Conservation (phyloP, 2,329 filamentous ascomycete species). For the Penicillium verrucosum region DNA sequence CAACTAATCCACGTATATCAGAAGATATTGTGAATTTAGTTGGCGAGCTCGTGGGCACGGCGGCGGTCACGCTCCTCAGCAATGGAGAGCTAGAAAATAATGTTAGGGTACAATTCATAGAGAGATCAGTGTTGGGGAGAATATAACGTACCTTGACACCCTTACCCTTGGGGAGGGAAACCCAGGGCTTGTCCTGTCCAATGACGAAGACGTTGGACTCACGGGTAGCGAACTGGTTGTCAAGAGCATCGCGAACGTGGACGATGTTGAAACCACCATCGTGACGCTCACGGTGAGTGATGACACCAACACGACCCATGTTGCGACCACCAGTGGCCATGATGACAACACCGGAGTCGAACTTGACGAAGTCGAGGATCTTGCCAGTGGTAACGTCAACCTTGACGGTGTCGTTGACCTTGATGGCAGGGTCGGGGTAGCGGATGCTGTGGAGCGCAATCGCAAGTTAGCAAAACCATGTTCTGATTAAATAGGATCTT, state of each 20-base stretch:
- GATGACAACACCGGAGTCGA: slow-evolving; percentile 96
- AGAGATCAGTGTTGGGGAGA: not conserved
- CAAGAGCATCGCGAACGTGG: slow-evolving; percentile 84
- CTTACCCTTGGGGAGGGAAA: slow-evolving; percentile 99
- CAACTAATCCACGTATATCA: slow-evolving; percentile 22
- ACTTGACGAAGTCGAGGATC: slow-evolving; percentile 96
- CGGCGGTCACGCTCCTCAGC: slow-evolving; percentile 99
- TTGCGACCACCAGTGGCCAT: slow-evolving; percentile 99
- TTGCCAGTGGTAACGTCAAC: slow-evolving; percentile 95
- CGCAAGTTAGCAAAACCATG: slow-evolving; percentile 34
- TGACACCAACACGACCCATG: slow-evolving; percentile 99
- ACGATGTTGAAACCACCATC: slow-evolving; percentile 99
- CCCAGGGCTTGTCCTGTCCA: slow-evolving; percentile 97
- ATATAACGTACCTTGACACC: slow-evolving; percentile 74
- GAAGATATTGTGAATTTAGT: slow-evolving; percentile 38
- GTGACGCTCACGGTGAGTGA: slow-evolving; percentile 99
- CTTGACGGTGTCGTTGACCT: slow-evolving; percentile 99
- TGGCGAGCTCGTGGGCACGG: slow-evolving; percentile 64
- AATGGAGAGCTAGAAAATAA: slow-evolving; percentile 69
- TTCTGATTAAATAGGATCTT: slow-evolving; percentile 25
- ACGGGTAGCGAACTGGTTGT: slow-evolving; percentile 99
- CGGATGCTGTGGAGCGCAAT: slow-evolving; percentile 69
- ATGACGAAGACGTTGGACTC: slow-evolving; percentile 99
- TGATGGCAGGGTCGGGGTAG: slow-evolving; percentile 96
- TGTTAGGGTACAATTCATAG: slow-evolving; percentile 19